phyloP scores from a whole-genome alignment of 495 filamentous ascomycete species.

The Astrothelium macrocarpum region DNA sequence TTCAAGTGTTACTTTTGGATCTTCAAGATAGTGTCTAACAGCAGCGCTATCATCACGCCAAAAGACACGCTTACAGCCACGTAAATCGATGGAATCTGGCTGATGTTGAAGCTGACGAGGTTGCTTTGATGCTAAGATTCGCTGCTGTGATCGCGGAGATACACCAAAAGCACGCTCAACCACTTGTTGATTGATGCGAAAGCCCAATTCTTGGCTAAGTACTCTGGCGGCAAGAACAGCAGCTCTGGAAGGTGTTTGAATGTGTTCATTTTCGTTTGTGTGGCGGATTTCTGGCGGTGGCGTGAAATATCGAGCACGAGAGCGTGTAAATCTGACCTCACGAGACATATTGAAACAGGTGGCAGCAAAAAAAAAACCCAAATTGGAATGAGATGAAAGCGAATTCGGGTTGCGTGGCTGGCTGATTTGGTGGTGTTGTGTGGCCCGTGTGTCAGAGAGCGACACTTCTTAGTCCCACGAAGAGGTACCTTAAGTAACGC shows the following conservation, averaged over 20 bases:
- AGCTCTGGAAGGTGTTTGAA: not conserved
- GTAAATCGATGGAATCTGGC: too few species aligned
- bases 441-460: too few species aligned
- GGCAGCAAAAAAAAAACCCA: not conserved
- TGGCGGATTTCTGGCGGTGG: not conserved
- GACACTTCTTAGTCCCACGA: too few species aligned
- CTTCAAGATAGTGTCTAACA: not conserved
- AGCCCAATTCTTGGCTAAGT: not conserved
- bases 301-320: not conserved
- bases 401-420: too few species aligned
- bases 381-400: not conserved
- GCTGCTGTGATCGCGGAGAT: too few species aligned
- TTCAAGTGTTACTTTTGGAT: not conserved
- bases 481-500: too few species aligned
- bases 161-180: too few species aligned
- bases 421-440: too few species aligned
- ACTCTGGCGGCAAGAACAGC: not conserved
- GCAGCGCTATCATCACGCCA: not conserved
- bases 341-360: not conserved
- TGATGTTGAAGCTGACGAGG: too few species aligned
- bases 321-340: not conserved
- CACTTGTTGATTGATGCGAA: not conserved
- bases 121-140: too few species aligned
- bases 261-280: not conserved
- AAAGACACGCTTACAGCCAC: too few species aligned